Evolutionary conservation across 345 rosid genomes (phyloP), one percentile per base, ranked within the genome.

Genomic region (Eucalyptus regnans): DNA sequence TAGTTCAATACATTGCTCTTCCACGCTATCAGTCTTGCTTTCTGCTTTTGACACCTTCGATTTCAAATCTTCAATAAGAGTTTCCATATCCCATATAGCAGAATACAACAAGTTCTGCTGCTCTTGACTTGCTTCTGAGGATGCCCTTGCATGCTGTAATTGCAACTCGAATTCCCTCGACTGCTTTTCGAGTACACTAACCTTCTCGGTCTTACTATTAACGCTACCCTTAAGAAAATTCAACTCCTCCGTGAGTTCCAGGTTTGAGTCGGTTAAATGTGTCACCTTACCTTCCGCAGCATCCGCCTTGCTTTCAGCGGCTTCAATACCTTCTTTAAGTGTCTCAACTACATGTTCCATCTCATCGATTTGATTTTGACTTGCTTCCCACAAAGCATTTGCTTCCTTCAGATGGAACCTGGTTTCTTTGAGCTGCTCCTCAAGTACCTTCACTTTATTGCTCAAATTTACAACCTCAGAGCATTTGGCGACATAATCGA

Each of bases 41-140:
- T 97, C 99, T 54, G 98, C 98, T 93, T 92, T 96, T n/a, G 97
- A 93, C 60, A 95, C 98, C 92, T 98, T 98, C 23, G 98, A 96
- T 85, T 96, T 98, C 80, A 96, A 92, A 91, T 98, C 99, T 90
- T 96, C 99, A 56, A 98, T 96, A 87, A 98, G 92, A 6, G 96
- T 97, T 91, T 98, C 99, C 99, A 98, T 98, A 91, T 98, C 99
- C 99, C 99, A 98, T 89, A 98, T 98, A 80, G 99, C 99, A 87
- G 98, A 91, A 88, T 98, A 98, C 90, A 98, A 87, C 99, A 95
- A 94, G 90, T 95, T 96, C 88, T 96, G 99, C 92, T 98, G 99
- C 92, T 98, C 99, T 91, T 95, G 99, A 91, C 96, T 92, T 60
- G 94, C 98, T 91, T 96, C 99, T 43, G 95, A 91, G 86, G 96